A percentile compares a stretch with the other conserved stretches of the same genome.
These are phyloP conservation scores for Piper longum DNA, from an alignment of 164 flowering plant genomes.

Conservation along the genomic window DNA sequence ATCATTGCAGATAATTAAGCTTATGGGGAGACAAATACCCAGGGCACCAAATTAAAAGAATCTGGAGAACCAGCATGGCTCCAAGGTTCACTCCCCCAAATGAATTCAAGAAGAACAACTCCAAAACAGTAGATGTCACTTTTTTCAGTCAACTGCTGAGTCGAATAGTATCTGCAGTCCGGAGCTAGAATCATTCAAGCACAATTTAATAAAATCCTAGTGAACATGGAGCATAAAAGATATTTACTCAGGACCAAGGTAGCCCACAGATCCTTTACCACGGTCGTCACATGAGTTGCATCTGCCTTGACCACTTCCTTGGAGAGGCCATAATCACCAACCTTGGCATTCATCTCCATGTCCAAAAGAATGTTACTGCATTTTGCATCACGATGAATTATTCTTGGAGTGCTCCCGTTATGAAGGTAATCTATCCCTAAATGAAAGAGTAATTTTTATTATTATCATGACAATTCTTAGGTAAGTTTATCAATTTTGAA, in stretches of 20 bases:
- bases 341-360: constrained; percentile 67
- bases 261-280: constrained; percentile 82
- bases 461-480: not conserved
- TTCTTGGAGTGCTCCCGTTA: constrained; percentile 65
- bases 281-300: constrained; percentile 65
- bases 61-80: constrained; percentile 64
- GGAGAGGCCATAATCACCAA: constrained; percentile 81
- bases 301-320: constrained; percentile 61
- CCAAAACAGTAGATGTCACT: constrained; percentile 90
- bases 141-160: constrained; percentile 79
- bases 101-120: constrained; percentile 80
- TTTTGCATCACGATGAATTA: constrained; percentile 84
- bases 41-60: constrained; percentile 69
- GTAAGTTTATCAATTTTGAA: not conserved
- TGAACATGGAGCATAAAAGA: not conserved
- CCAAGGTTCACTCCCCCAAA: constrained; percentile 80
- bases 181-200: not conserved
- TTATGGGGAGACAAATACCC: constrained; percentile 34
- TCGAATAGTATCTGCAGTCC: constrained; percentile 57
- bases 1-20: not conserved
- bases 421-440: constrained; percentile 77
- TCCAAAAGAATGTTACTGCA: constrained; percentile 75
- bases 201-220: not conserved
- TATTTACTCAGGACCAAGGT: constrained; percentile 82
- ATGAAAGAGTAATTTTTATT: not conserved